Conservation (phyloP, 2,329 filamentous ascomycete species). For the Colletotrichum noveboracense region DNA sequence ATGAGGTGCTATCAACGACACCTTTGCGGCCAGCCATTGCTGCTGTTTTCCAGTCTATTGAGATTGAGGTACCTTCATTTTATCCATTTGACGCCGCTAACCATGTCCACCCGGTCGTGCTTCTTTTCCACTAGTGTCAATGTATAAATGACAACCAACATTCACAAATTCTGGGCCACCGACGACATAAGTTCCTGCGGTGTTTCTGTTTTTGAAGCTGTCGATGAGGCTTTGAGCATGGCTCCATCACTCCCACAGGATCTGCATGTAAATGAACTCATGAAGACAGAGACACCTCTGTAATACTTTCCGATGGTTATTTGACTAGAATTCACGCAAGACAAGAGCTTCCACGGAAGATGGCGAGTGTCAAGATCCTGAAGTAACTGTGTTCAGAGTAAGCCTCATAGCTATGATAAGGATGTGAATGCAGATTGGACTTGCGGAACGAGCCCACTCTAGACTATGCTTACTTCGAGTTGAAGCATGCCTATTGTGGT, state of each 20-base stretch:
- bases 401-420: no score
- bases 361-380: no score
- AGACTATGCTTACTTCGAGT: no score
- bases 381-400: no score
- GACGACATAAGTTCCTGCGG: no score
- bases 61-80: accelerated
- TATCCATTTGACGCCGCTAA: no score
- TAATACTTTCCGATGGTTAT: not conserved
- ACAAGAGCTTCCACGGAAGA: not conserved
- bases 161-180: not conserved
- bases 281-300: not conserved
- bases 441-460: no score
- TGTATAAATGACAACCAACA: not conserved
- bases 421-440: no score
- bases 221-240: not conserved
- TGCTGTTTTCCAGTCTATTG: not conserved
- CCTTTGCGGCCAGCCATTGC: not conserved
- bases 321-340: not conserved
- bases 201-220: not conserved
- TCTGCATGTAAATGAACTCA: not conserved
- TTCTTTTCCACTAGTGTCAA: no score
- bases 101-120: no score
- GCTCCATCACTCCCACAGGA: accelerated
- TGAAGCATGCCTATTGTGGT: no score
- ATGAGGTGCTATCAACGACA: not conserved